Conservation (phyloP, 371 early-diverging fungal genomes). For the Haplosporangium sp. region DNA sequence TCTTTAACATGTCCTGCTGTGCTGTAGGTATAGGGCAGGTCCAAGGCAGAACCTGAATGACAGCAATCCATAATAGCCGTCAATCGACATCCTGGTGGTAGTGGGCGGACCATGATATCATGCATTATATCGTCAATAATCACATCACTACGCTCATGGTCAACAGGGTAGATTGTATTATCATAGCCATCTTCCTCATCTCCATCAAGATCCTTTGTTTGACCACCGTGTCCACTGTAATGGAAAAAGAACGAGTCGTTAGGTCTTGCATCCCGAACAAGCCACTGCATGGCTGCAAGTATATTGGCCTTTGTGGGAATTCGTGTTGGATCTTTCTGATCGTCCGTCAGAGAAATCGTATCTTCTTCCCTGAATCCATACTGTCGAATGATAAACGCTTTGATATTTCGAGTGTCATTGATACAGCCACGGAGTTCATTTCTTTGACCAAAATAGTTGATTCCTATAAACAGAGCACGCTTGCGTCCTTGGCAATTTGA, state of each 20-base stretch:
- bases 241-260: conserved; percentile 93
- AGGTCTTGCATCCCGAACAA: conserved; percentile 83
- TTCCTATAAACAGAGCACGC: conserved; percentile 91
- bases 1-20: conserved; percentile 76
- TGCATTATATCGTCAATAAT: conserved; percentile 92
- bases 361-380: conserved; percentile 78
- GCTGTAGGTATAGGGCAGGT: conserved; percentile 89
- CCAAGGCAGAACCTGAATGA: conserved; percentile 75
- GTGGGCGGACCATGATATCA: conserved; percentile 80
- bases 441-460: conserved; percentile 85
- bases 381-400: conserved; percentile 73
- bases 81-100: conserved; percentile 58
- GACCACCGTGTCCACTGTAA: conserved; percentile 92
- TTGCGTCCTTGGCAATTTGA: conserved; percentile 84
- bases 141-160: conserved; percentile 82
- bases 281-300: conserved; percentile 90
- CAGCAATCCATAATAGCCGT: conserved; percentile 52
- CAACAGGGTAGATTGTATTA: conserved; percentile 89
- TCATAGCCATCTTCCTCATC: conserved; percentile 90
- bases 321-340: conserved; percentile 72
- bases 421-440: conserved; percentile 84
- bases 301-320: conserved; percentile 90
- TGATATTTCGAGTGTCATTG: conserved; percentile 92
- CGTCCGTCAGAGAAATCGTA: conserved; percentile 90
- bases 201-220: conserved; percentile 73